Evolutionary conservation across 2,329 filamentous ascomycete species (phyloP), one percentile per base, ranked within the genome.

Genomic region (Graphilbum ipis-grandicollis): DNA sequence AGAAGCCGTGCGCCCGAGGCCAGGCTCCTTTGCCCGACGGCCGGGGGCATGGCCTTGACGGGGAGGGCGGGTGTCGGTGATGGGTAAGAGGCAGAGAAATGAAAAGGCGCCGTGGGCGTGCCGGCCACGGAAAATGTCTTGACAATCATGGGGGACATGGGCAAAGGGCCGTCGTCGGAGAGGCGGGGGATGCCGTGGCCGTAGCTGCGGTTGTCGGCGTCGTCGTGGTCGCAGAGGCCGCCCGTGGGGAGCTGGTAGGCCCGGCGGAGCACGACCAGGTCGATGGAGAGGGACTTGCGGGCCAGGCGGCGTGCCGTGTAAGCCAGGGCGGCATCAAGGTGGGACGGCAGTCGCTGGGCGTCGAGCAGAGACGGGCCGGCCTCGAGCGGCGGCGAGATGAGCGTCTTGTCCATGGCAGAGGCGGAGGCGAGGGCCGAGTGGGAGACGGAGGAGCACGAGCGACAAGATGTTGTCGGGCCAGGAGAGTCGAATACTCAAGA

Each of bases 361-460:
- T 75, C 67, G 41, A 74, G 63, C 38, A 76, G 57, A 17, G 71
- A 75, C 31, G 58, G 56, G 15, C 71, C 71, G 21, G 72, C 71
- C 58, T 76, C 73, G 39, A 78, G 62, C 13, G 73, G 72, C 35
- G 69, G 65, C 2, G 72, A 76, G 47, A 77, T 77, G 39, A 56
- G 59, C 38, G 62, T 56, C 54, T 72, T 76, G 5, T 28, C 26
- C 26, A 28, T 48, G 67, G 57, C 29, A n/a, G n/a, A n/a, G n/a
- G n/a, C n/a, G n/a, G n/a, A n/a, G n/a, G n/a, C n/a, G n/a, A n/a
- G n/a, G n/a, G n/a, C n/a, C n/a, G n/a, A n/a, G n/a, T n/a, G n/a
- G n/a, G n/a, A n/a, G n/a, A n/a, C n/a, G n/a, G n/a, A n/a, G n/a
- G n/a, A n/a, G n/a, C n/a, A n/a, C n/a, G n/a, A n/a, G n/a, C n/a